These are phyloP conservation scores for Yamadazyma sp. DNA, from an alignment of 805 yeast species.

Conservation along the genomic window DNA sequence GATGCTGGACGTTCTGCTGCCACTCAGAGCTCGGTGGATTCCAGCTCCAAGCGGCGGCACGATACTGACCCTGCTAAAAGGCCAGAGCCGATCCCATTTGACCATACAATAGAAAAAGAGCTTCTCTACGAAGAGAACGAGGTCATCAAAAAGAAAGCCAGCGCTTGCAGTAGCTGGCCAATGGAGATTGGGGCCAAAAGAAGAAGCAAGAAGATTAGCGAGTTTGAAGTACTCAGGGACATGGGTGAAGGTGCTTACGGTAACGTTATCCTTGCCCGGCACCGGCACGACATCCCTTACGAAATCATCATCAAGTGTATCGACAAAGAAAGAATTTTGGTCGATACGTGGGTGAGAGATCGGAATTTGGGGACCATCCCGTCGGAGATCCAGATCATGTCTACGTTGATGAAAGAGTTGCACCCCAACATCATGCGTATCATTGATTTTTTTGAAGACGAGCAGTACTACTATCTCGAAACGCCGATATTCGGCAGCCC, in stretches of 20 bases:
- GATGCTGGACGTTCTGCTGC: conserved; percentile 41
- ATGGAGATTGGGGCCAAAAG: conserved; percentile 59
- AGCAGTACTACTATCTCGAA: conserved; percentile 83
- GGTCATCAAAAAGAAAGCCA: conserved; percentile 35
- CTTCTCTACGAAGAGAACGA: conserved; percentile 48
- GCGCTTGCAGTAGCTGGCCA: conserved; percentile 48
- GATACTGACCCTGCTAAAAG: not conserved
- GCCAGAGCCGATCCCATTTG: conserved; percentile 1
- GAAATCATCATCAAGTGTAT: conserved; percentile 83
- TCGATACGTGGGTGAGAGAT: conserved; percentile 97
- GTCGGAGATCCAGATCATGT: conserved; percentile 92
- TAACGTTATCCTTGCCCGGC: conserved; percentile 78
- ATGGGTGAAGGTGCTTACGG: conserved; percentile 99
- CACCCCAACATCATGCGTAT: conserved; percentile 87
- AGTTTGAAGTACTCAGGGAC: conserved; percentile 67
- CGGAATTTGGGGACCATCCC: conserved; percentile 90
- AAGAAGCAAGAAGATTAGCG: conserved; percentile 68
- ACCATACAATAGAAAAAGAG: conserved; percentile 34
- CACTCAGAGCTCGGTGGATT: conserved; percentile 19
- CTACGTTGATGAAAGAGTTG: conserved; percentile 69
- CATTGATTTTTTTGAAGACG: conserved; percentile 91
- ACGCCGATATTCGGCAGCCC: conserved; percentile 87
- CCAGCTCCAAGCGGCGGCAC: not conserved
- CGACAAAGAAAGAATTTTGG: conserved; percentile 86
- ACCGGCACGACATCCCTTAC: conserved; percentile 59